Conservation (phyloP, 495 filamentous ascomycete genomes). For the Penicillium nucicola region DNA sequence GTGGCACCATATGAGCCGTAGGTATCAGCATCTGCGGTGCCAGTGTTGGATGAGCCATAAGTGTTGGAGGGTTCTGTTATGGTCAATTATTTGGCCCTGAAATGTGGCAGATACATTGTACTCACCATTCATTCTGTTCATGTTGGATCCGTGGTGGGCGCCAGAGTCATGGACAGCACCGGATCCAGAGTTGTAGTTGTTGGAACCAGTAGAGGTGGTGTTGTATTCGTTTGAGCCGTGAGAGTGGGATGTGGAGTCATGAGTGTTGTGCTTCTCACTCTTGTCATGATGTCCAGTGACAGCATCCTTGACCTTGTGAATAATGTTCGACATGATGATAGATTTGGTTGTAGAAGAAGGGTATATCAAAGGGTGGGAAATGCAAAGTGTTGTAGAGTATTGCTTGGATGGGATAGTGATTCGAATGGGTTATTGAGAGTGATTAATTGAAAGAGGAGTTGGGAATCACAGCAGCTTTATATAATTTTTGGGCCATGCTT, state of each 20-base stretch:
- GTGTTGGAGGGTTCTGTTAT: no score
- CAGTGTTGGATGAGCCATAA: background rate
- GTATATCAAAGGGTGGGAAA: background rate
- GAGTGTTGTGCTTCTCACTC: slow-evolving; percentile 37
- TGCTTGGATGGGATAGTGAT: background rate
- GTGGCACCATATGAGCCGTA: slow-evolving; percentile 17
- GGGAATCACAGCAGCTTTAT: background rate
- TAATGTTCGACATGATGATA: slow-evolving; percentile 60
- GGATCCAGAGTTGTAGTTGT: background rate
- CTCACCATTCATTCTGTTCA: no score
- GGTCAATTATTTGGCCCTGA: no score
- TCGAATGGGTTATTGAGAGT: no score
- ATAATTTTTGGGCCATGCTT: background rate
- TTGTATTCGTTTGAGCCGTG: slow-evolving; percentile 12
- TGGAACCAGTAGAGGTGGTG: slow-evolving; percentile 2
- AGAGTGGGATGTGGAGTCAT: slow-evolving; percentile 38
- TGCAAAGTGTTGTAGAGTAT: background rate
- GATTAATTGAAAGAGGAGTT: no score
- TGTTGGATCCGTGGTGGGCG: background rate
- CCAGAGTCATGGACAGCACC: background rate
- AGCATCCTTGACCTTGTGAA: slow-evolving; percentile 74
- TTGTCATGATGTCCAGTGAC: slow-evolving; percentile 40
- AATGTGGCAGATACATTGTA: no score
- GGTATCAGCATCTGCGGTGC: slow-evolving; percentile 4
- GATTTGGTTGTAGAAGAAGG: background rate